Percentiles rank a stretch among this genome's conserved stretches.
Evolutionary conservation across 2,329 filamentous ascomycete genomes (phyloP).

Genomic region (Thielaviopsis ethacetica): DNA sequence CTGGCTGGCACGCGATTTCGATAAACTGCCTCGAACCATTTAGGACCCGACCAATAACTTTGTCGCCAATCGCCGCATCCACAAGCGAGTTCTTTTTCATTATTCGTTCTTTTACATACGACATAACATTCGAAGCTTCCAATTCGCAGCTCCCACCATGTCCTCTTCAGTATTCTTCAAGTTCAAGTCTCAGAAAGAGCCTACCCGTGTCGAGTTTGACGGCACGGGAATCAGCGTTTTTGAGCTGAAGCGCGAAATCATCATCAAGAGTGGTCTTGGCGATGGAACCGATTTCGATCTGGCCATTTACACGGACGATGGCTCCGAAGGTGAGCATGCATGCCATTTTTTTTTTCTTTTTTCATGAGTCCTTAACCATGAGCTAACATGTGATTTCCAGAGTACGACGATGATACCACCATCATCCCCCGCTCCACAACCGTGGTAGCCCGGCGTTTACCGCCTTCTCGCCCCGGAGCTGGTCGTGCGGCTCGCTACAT

Average conservation of each 20-base stretch:
- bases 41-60: background rate
- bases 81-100: background rate
- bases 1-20: background rate
- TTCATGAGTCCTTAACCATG: background rate
- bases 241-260: slow-evolving; percentile 97
- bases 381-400: slow-evolving; percentile 27
- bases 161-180: slow-evolving; percentile 98
- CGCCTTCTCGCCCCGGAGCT: slow-evolving; percentile 68
- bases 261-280: slow-evolving; percentile 79
- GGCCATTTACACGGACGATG: slow-evolving; percentile 83
- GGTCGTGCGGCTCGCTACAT: slow-evolving; percentile 90
- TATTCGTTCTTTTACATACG: background rate
- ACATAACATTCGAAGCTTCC: background rate
- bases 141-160: slow-evolving; percentile 38
- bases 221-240: slow-evolving; percentile 96
- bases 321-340: slow-evolving; percentile 59
- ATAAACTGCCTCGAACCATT: background rate
- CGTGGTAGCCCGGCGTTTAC: slow-evolving; percentile 74
- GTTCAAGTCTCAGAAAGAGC: slow-evolving; percentile 97
- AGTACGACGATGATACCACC: slow-evolving; percentile 96
- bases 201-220: slow-evolving; percentile 87
- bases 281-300: slow-evolving; percentile 95
- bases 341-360: too few species aligned
- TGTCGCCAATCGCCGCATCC: background rate
- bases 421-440: slow-evolving; percentile 91